Evolutionary conservation across 768 basidiomycete species (phyloP).

Genomic region (Austroboletus festivus): DNA sequence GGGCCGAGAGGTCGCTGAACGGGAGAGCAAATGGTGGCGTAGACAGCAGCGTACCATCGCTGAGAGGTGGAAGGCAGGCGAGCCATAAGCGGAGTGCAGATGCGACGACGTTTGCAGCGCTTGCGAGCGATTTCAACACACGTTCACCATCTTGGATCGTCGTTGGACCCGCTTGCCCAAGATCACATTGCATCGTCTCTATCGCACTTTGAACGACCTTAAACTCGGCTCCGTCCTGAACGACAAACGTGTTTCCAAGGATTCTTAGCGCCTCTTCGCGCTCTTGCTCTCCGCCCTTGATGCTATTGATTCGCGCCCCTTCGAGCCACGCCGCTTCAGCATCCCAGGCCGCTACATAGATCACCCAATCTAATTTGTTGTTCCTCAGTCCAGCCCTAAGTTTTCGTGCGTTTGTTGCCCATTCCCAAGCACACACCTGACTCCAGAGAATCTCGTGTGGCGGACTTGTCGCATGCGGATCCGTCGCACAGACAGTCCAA

Average conservation of each 20-base stretch:
- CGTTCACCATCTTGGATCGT: constrained; percentile 5
- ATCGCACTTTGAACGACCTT: constrained; percentile 37
- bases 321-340: constrained; percentile 66
- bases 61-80: constrained; percentile 49
- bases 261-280: constrained; percentile 37
- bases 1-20: constrained; percentile 49
- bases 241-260: constrained; percentile 39
- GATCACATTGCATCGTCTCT: constrained; percentile 31
- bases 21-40: constrained; percentile 63
- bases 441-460: constrained; percentile 89
- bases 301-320: constrained; percentile 69
- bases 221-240: constrained; percentile 32
- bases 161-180: constrained; percentile 6
- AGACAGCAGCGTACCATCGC: constrained; percentile 34
- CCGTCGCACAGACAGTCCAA: constrained; percentile 83
- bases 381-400: constrained; percentile 35
- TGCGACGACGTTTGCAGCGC: constrained; percentile 37
- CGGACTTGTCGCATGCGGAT: constrained; percentile 87
- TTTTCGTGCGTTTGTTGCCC: constrained; percentile 57
- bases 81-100: constrained; percentile 62
- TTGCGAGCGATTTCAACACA: constrained; percentile 30
- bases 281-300: constrained; percentile 65
- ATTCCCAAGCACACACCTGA: constrained; percentile 75
- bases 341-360: constrained; percentile 39
- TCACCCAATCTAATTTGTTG: constrained; percentile 21